phyloP scores from a whole-genome alignment of 805 yeast genomes.

The Teunomyces gatunensis region DNA sequence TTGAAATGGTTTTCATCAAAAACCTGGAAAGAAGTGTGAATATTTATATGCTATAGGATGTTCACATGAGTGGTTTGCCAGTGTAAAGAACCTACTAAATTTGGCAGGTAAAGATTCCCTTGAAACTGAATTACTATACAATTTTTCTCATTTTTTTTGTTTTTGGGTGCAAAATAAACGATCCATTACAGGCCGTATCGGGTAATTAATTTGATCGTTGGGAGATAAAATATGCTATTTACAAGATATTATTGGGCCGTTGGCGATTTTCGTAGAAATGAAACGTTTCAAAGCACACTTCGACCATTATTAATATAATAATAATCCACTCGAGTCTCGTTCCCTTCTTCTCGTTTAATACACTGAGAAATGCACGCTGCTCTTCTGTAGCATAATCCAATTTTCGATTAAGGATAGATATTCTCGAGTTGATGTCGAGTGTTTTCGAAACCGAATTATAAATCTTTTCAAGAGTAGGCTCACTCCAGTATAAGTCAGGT shows the following conservation, averaged over 20 bases:
- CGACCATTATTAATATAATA: conserved; percentile 76
- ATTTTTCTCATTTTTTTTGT: not conserved
- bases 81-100: not conserved
- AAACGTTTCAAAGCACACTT: conserved; percentile 75
- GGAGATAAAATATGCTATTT: not conserved
- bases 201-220: not conserved
- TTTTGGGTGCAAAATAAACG: not conserved
- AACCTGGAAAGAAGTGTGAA: not conserved
- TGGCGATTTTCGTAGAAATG: conserved; percentile 62
- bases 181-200: not conserved
- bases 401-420: conserved; percentile 76
- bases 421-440: conserved; percentile 75
- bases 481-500: conserved; percentile 92
- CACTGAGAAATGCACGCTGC: conserved; percentile 70
- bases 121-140: not conserved
- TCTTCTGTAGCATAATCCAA: conserved; percentile 90
- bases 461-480: conserved; percentile 76
- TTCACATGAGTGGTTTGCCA: no score
- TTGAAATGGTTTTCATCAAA: not conserved
- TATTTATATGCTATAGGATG: not conserved
- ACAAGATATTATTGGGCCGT: not conserved
- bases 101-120: not conserved
- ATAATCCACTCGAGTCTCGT: conserved; percentile 86
- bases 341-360: conserved; percentile 72
- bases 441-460: conserved; percentile 68